Evolutionary conservation across 2,329 filamentous ascomycete genomes (phyloP), one percentile per base, ranked within the genome.

Genomic region (Arthrobotrys sinensis): DNA sequence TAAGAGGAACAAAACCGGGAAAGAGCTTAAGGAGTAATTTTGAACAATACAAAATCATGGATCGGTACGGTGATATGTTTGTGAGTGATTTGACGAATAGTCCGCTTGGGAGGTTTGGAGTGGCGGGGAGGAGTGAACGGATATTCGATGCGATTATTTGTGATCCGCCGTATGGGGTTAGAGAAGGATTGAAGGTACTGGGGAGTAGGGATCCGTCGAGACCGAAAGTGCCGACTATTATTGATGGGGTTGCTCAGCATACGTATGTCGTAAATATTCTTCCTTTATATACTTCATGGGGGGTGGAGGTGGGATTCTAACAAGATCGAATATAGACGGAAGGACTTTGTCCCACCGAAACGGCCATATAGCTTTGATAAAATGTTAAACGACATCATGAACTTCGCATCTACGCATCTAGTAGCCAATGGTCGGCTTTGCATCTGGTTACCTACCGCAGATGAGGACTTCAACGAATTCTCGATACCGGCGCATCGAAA

Each of bases 401-500:
- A 90, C 19, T 98, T 99, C 82, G 91, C 93, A 4, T 88, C 90
- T 0, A 86, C 89, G 11, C 93, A 91, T 0, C 87, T 99, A 0
- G 92, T 97, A 6, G 90, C 93, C 65, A 85, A 90, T 79, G 96
- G 93, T 0, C 88, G 96, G 32, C 84, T 99, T 8, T 93, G 92
- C 6, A 96, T 99, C 86, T 99, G 96, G 96, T 97, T 98, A 93
- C 96, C 96, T 0, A 97, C 94, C 0, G 91, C 93, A 32, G 94
- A 93, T 82, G 91, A 92, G 77, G 89, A 93, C 81, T 88, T 93
- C 57, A 89, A 91, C 73, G 92, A 95, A 82, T 89, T 97, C 21
- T 87, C 89, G 0, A 88, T 95, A 12, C 95, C 95, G 0, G 88
- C 87, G 19, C 93, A 98, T 83, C 91, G 92, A 0, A 89, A 89